Base-by-base conservation (phyloP, 179 eudicot species). In the Silene vulgaris region DNA sequence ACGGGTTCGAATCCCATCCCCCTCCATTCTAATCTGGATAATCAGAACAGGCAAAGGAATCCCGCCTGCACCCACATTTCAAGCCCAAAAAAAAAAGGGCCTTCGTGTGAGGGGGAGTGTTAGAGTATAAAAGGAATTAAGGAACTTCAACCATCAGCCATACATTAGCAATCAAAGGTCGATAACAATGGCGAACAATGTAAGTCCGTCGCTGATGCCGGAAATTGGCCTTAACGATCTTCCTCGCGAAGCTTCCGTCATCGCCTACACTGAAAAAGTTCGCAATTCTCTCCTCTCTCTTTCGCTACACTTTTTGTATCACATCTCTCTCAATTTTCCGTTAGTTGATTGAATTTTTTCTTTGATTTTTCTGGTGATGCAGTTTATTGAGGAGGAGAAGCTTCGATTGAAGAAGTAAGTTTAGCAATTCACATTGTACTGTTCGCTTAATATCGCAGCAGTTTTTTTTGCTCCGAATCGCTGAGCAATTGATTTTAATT, bases 191-290 rank as follows among this genome's bases (percentile, higher is more conserved):
- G 67, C 74, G 69, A 73, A 60, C 72, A 82, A 65, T 72, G 74
- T 9, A 1, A 74, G 65, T 76, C 80, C 88, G 29, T 59, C 82
- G 64, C 67, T 85, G 66, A 59, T 73, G 29, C 81, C 90, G 21
- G 96, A 89, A 84, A 90, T 92, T 77, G 92, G 97, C 19, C 90
- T 97, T 35, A 94, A 94, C 64, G 97, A 94, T 67, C 87, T 94
- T 65, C 67, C 82, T n/a, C 82, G 89, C 16, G 97, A 94, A 81
- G 84, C 92, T 66, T 90, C 97, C 1, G 83, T 89, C 82, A 89
- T 94, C 64, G 91, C 97, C 66, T 89, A 91, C 87, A 93, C 97
- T 75, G 98, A 90, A 78, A 87, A 87, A 90, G 97, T 91, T 56
- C 48, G 48, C 43, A 77, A 59, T 29, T 28, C 7, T 12, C 59